Base-by-base conservation (phyloP, 1,284 basidiomycete species). In the Neonothopanus nambi region DNA sequence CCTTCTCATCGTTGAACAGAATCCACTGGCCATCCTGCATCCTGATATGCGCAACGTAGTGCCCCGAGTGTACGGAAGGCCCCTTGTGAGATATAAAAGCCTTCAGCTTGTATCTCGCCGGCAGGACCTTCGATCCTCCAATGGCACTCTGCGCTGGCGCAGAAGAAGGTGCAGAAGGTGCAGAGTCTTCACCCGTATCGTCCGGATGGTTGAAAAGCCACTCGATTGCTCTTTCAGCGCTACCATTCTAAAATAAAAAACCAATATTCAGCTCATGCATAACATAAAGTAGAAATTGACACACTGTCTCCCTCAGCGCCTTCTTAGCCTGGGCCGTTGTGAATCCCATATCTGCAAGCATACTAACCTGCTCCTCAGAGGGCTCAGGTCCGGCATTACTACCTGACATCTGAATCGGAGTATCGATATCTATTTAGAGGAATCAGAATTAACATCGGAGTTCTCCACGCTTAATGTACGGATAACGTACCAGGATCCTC, bases 31-130 rank as follows among this genome's bases (percentile, higher is more conserved):
- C 76, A 28, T 80, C 82, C 20, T 71, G 77, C 52, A 75, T 73
- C 17, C 78, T 76, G 37, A 95, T 79, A 66, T 95, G 93, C 21
- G 90, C 89, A 18, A 95, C 91, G 64, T 98, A 98, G 66, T 98
- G 95, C 0, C 95, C 95, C 0, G 92, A 95, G 67, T 96, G 94
- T 18, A 95, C 92, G 0, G 91, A 94, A 0, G 93, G 91, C 0
- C 95, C 96, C 64, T 98, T 98, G 77, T 99, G 96, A 52, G 94
- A 98, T 64, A 99, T 87, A 74, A 98, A 98, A 8, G 91, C 91
- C 68, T 94, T 93, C 28, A 98, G 80, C 37, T 75, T 75, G 73
- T 94, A 98, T 15, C 70, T 72, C 0, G 89, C 93, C 0, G 95
- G 95, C 0, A 94, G 74, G 2, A 64, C 63, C 20, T 71, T 71